Conservation (phyloP, 2,329 filamentous ascomycete genomes). For the Didymellaceae sp. region DNA sequence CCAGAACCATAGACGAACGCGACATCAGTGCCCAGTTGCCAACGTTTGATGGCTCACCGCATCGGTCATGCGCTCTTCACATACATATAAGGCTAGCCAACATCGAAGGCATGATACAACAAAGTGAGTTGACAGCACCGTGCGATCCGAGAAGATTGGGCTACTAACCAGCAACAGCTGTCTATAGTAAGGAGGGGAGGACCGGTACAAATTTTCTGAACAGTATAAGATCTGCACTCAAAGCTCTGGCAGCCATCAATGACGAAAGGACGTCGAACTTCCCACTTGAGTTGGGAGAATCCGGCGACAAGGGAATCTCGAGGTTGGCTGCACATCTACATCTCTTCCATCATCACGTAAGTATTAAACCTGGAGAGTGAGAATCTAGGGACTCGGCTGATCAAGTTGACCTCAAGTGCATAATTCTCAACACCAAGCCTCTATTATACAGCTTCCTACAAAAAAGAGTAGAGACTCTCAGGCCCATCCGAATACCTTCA, state of each 20-base stretch:
- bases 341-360: constrained; percentile 3
- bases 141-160: not conserved
- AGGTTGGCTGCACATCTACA: not conserved
- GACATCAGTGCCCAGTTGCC: constrained; percentile 2
- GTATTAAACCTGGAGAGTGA: not conserved
- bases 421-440: not conserved
- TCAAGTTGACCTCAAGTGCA: not conserved
- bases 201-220: constrained; percentile 1
- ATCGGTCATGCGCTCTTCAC: not conserved
- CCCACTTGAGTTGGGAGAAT: not conserved
- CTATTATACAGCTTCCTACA: not conserved
- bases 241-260: constrained; percentile 1
- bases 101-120: constrained; percentile 2
- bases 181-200: not conserved
- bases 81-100: constrained; percentile 1
- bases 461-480: not conserved
- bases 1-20: not conserved
- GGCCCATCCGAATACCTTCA: not conserved
- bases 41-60: not conserved
- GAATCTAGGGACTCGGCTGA: not conserved
- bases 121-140: not conserved
- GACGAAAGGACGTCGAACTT: not conserved
- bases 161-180: not conserved
- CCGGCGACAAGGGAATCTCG: not conserved
- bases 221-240: not conserved